These are phyloP conservation scores for Neurospora sublineolata DNA, from an alignment of 495 filamentous ascomycete species.

Conservation along the genomic window DNA sequence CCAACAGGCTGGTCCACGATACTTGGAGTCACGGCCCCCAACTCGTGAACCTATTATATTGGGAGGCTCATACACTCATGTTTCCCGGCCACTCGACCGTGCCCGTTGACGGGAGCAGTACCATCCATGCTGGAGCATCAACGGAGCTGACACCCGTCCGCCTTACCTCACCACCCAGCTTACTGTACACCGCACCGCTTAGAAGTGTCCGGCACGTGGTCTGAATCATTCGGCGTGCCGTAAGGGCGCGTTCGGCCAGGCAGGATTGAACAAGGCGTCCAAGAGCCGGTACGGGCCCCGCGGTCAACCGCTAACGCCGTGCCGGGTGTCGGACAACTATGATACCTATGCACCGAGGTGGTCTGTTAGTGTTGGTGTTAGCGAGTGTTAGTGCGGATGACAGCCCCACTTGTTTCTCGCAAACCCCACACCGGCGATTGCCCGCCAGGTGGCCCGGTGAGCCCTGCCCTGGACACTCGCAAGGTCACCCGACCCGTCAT, in stretches of 20 bases:
- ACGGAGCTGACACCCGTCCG: neutral
- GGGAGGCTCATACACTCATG: neutral
- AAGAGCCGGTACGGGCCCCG: neutral
- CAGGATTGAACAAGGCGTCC: neutral
- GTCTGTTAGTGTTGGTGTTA: neutral
- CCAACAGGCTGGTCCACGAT: neutral
- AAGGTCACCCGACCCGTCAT: neutral
- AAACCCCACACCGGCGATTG: neutral
- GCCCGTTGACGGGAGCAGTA: neutral
- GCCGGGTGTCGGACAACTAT: neutral
- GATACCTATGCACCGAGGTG: neutral
- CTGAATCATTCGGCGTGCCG: neutral
- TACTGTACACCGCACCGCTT: neutral
- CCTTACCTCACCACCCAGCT: neutral
- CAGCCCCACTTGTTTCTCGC: neutral
- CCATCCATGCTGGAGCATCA: neutral
- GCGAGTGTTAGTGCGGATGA: neutral
- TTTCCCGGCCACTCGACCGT: neutral
- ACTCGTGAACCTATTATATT: neutral
- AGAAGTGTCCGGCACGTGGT: neutral
- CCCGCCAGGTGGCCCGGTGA: neutral
- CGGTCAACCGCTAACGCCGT: neutral
- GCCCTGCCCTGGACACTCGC: neutral
- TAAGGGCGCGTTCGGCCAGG: neutral
- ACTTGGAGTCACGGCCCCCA: neutral